Evolutionary conservation across 257 asterid genomes (phyloP).

Genomic region (Solanum chiquidenum): DNA sequence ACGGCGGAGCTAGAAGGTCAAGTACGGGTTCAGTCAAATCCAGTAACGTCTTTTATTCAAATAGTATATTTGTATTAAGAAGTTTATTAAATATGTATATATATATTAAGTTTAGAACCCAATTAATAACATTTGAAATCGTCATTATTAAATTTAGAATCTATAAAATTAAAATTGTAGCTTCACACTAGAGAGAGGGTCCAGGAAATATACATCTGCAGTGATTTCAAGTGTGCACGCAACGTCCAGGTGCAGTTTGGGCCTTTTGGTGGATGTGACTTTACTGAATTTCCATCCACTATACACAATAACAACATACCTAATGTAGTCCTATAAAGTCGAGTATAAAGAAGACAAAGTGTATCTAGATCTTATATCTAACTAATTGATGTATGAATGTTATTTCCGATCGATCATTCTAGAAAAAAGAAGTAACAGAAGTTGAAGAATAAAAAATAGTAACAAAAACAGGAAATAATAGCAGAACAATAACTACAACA

Average conservation of each 20-base stretch:
- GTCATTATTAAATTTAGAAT: too few species aligned
- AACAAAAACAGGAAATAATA: neutral
- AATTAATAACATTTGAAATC: neutral
- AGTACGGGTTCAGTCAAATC: fast-evolving
- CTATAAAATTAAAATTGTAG: too few species aligned
- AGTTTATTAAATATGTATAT: neutral
- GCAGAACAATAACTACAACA: neutral
- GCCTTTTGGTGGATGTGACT: neutral
- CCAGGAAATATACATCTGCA: neutral
- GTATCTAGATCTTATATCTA: neutral
- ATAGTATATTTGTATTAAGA: too few species aligned
- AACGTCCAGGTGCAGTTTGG: neutral
- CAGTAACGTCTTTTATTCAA: too few species aligned
- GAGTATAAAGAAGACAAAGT: fast-evolving
- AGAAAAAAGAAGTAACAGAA: neutral
- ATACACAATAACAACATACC: neutral
- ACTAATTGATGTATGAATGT: neutral
- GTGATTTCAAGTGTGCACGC: neutral
- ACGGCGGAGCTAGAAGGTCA: neutral
- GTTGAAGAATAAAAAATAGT: neutral
- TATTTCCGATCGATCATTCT: neutral
- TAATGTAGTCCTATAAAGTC: neutral
- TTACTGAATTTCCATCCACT: neutral
- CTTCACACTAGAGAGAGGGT: neutral
- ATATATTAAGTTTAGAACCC: neutral